Conservation (phyloP, 73 alveolate genomes). For the Stentor coeruleus region DNA sequence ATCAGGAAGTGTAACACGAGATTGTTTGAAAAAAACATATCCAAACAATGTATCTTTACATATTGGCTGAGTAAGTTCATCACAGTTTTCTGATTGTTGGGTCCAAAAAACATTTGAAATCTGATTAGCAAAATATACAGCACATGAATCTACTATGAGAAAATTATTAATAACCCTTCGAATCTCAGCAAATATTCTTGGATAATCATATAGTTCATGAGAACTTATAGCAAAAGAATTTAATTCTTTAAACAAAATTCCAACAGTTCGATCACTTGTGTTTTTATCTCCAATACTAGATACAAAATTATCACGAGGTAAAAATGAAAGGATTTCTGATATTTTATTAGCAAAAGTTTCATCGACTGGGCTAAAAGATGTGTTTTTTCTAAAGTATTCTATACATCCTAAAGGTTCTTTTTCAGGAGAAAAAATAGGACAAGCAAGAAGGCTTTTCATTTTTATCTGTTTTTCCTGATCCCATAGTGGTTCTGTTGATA, state of each 20-base stretch:
- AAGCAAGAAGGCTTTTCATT: neutral
- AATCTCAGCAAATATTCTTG: neutral
- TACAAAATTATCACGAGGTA: neutral
- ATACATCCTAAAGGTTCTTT: neutral
- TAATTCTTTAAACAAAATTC: neutral
- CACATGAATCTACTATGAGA: neutral
- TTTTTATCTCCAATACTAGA: neutral
- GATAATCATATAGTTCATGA: neutral
- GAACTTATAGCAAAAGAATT: neutral
- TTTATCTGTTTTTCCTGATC: neutral
- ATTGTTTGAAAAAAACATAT: neutral
- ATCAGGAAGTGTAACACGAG: neutral
- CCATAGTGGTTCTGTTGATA: constrained; percentile 13
- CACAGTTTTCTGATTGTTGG: neutral
- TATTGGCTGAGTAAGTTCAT: neutral
- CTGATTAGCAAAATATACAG: neutral
- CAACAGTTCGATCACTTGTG: neutral
- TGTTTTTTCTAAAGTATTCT: neutral
- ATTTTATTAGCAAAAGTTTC: neutral
- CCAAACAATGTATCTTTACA: constrained; percentile 7
- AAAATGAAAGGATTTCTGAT: neutral
- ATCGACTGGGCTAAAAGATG: neutral
- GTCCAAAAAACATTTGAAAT: neutral
- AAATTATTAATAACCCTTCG: neutral
- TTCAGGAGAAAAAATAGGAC: neutral